Conservation (phyloP, 2,329 filamentous ascomycete genomes). For the Chaetomiaceae sp. region DNA sequence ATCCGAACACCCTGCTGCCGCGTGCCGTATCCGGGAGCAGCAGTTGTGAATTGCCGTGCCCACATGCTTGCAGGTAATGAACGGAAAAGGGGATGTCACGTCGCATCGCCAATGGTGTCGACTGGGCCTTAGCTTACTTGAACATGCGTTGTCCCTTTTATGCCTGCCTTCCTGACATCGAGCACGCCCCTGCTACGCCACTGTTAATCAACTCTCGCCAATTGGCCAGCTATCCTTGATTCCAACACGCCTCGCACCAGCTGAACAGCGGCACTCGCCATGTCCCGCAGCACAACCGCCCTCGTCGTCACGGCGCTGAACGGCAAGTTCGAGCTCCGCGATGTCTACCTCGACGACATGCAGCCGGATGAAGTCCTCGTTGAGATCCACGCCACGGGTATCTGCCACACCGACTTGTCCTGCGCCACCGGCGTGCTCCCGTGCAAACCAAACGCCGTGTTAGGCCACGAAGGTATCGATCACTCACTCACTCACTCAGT, state of each 20-base stretch:
- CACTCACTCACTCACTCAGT: too few species aligned
- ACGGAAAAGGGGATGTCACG: not conserved
- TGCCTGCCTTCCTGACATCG: too few species aligned
- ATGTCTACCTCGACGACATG: constrained; percentile 21
- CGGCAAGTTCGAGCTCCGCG: constrained; percentile 22
- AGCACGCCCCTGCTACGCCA: too few species aligned
- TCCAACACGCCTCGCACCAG: too few species aligned
- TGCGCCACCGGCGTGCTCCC: constrained; percentile 37
- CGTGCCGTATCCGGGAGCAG: not conserved
- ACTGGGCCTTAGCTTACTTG: not conserved
- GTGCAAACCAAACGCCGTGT: constrained; percentile 25
- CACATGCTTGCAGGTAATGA: not conserved
- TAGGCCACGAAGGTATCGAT: constrained; percentile 28
- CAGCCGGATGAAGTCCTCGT: constrained; percentile 31
- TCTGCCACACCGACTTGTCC: constrained; percentile 35
- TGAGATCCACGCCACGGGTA: constrained; percentile 32
- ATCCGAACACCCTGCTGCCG: not conserved
- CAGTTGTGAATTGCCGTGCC: not conserved
- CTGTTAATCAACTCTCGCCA: too few species aligned
- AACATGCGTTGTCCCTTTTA: too few species aligned
- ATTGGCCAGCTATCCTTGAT: too few species aligned
- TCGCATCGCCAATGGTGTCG: not conserved
- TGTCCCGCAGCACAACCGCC: constrained; percentile 25
- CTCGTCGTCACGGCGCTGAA: constrained; percentile 25
- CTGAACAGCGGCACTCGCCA: too few species aligned